Percentiles rank a stretch among this genome's conserved stretches.
Evolutionary conservation across 768 basidiomycete species (phyloP).

Genomic region (Brasilioporus rufonigricans): DNA sequence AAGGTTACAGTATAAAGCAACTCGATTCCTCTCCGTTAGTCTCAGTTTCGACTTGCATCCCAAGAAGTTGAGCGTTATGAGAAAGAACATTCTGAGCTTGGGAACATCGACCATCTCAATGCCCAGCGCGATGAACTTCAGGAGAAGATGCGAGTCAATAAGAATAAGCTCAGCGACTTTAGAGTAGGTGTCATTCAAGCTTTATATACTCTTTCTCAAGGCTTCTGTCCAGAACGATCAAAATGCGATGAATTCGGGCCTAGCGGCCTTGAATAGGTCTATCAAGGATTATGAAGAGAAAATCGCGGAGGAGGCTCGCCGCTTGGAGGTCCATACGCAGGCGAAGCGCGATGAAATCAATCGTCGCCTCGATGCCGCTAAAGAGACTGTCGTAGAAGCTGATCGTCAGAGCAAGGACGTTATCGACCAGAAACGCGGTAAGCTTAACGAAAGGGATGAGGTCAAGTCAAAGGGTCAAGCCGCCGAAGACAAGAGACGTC

Average conservation of each 20-base stretch:
- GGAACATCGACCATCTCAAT: conserved; percentile 47
- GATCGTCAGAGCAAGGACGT: conserved; percentile 36
- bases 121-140: conserved; percentile 34
- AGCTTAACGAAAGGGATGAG: conserved; percentile 29
- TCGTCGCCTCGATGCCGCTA: conserved; percentile 47
- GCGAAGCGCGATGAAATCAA: conserved; percentile 60
- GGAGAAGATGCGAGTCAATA: conserved; percentile 47
- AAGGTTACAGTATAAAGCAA: not conserved
- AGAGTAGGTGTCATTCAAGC: conserved; percentile 36
- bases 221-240: conserved; percentile 44
- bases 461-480: conserved; percentile 36
- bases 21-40: conserved; percentile 21
- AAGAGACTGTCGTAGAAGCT: conserved; percentile 36
- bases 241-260: conserved; percentile 44
- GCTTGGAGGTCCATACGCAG: conserved; percentile 55
- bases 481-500: conserved; percentile 32
- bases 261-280: conserved; percentile 32
- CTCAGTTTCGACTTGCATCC: conserved; percentile 32
- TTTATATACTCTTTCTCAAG: not conserved
- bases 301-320: conserved; percentile 53
- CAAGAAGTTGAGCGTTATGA: conserved; percentile 39
- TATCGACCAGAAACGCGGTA: conserved; percentile 33
- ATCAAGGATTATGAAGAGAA: conserved; percentile 40
- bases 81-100: conserved; percentile 39
- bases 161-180: conserved; percentile 39